Base-by-base conservation (phyloP, 2,329 filamentous ascomycete species). In the Colletotrichum horii region DNA sequence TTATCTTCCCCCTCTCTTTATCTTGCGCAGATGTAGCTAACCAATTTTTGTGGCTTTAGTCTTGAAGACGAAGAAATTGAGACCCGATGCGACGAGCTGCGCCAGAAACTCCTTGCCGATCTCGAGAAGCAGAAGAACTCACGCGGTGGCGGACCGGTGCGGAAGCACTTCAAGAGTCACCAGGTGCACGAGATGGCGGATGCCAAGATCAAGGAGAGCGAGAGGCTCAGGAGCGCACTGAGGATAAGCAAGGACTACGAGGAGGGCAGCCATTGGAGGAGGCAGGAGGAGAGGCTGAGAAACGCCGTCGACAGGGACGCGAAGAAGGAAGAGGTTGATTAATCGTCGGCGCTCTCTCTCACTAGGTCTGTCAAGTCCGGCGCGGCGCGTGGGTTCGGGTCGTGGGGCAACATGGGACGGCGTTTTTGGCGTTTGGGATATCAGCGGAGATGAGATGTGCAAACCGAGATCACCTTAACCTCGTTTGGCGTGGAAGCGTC, bases 121-220 rank as follows among this genome's bases (percentile, higher is more conserved):
- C 83, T 85, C 76, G 84, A 87, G 73, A 83, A 84, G 77, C 83
- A 85, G 61, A 79, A 77, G 76, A 70, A 75, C n/a, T 36, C 48
- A 14, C 70, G 76, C 34, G 60, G 77, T 28, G 83, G 80, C 71
- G 85, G 83, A 28, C 84, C 82, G n/a, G 83, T 85, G 71, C 86
- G 83, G 70, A 90, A 88, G 79, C 90, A 91, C 12, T 89, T 98
- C 78, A 99, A 98, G 86, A 90, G 93, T 78, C 96, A 98, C 85
- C 95, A 98, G 85, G 96, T 98, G 24, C 97, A 99, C 87, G 97
- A 98, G 86, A 90, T 98, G 83, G 97, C 97, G 22, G 94, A 97
- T 81, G 97, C 96, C 76, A 99, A 99, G 90, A 96, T 98, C 79
- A 94, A 95, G 83, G 97, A 99, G 89, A 98, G 94, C 84, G 96